Percentiles rank a stretch among this genome's conserved stretches.
Evolutionary conservation across 2,329 filamentous ascomycete species (phyloP).

Genomic region (Trichoderma atrobrunneum): DNA sequence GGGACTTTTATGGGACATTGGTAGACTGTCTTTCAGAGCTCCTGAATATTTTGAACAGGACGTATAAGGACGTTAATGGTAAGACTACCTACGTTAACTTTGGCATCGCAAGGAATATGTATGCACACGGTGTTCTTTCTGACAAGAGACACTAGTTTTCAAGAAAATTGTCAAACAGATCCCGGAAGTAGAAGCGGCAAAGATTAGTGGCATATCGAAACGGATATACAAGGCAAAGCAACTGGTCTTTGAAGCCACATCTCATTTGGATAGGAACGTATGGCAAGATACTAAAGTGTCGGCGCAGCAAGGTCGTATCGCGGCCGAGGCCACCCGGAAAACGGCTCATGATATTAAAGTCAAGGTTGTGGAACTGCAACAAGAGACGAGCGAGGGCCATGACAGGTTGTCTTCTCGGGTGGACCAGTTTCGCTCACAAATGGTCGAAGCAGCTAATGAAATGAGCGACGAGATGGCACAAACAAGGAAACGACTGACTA

Average conservation of each 20-base stretch:
- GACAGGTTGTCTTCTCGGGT: neutral
- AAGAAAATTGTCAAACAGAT: conserved; percentile 8
- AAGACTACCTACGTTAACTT: neutral
- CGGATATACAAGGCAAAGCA: neutral
- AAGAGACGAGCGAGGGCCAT: neutral
- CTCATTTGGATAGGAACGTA: conserved; percentile 2
- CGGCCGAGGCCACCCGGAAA: conserved; percentile 6
- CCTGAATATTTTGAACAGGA: neutral
- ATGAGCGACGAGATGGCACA: neutral
- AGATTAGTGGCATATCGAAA: neutral
- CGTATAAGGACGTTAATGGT: neutral
- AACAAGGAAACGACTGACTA: neutral
- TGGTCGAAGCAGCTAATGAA: neutral
- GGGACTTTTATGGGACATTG: conserved; percentile 11
- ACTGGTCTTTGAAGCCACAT: conserved; percentile 7
- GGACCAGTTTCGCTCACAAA: conserved; percentile 3
- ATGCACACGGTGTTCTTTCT: neutral
- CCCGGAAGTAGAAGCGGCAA: neutral
- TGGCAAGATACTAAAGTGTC: conserved; percentile 9
- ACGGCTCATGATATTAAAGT: conserved; percentile 7
- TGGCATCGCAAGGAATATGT: too few species aligned
- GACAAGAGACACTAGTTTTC: neutral
- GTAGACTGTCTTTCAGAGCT: conserved; percentile 7
- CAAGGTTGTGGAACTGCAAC: neutral
- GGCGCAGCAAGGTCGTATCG: neutral